phyloP scores from a whole-genome alignment of 495 filamentous ascomycete genomes.

The Coniosporium apollinis region DNA sequence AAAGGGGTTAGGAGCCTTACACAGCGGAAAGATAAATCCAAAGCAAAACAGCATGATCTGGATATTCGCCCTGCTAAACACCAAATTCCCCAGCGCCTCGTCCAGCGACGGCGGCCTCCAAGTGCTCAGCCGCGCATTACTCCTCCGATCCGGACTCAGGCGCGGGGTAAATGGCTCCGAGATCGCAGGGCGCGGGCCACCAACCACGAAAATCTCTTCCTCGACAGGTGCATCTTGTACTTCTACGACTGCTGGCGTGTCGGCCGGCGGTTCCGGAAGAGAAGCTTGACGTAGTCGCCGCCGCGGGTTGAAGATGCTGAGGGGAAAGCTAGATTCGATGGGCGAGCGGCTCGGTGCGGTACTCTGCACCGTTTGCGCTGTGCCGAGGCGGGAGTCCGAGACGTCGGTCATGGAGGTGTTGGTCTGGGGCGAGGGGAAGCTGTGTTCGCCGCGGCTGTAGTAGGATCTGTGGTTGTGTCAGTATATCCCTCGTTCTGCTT shows the following conservation, averaged over 20 bases:
- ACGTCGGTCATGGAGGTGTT: slow-evolving; percentile 13
- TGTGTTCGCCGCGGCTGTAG: slow-evolving; percentile 19
- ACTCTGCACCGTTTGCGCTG: too few species aligned
- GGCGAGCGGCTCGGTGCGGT: too few species aligned
- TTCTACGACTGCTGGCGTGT: neutral
- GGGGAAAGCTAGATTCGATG: slow-evolving; percentile 21
- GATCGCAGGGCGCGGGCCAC: too few species aligned
- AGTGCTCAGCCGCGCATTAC: neutral
- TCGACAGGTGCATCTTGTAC: too few species aligned
- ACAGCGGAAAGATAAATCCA: slow-evolving; percentile 74
- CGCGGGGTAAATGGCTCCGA: neutral
- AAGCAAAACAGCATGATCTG: slow-evolving; percentile 79
- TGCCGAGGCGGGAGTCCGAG: slow-evolving; percentile 16
- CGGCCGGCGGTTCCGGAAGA: neutral
- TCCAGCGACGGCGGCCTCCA: slow-evolving; percentile 13
- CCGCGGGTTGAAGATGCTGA: slow-evolving; percentile 23
- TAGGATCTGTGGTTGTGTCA: slow-evolving; percentile 11
- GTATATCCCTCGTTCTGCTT: slow-evolving; percentile 21
- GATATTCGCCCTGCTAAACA: slow-evolving; percentile 47
- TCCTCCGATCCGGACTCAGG: neutral
- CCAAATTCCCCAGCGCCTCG: neutral
- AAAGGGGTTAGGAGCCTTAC: slow-evolving; percentile 27
- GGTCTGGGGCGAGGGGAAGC: slow-evolving; percentile 12
- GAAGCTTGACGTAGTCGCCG: slow-evolving; percentile 14
- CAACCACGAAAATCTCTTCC: too few species aligned